These are phyloP conservation scores for Sarocladium strictum DNA, from an alignment of 2,329 filamentous ascomycete species.

Conservation along the genomic window DNA sequence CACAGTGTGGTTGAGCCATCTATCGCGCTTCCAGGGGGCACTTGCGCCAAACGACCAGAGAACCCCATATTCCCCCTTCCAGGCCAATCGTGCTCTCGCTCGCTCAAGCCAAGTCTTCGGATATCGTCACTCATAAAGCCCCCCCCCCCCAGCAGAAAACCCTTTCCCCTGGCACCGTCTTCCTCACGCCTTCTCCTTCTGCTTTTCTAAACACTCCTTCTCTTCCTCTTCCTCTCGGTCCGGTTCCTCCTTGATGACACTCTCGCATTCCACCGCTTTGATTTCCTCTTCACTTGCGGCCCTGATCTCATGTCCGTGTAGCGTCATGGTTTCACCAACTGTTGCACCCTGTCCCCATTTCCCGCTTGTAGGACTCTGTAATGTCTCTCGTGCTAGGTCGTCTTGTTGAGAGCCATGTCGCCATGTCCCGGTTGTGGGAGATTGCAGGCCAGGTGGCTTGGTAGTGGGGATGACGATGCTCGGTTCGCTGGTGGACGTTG, in stretches of 20 bases:
- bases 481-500: neutral
- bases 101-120: slow-evolving; percentile 5
- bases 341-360: slow-evolving; percentile 32
- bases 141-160: slow-evolving; percentile 13
- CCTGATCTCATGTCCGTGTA: slow-evolving; percentile 27
- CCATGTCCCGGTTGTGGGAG: slow-evolving; percentile 40
- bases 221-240: slow-evolving; percentile 18
- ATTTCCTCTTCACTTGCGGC: slow-evolving; percentile 26
- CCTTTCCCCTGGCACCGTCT: slow-evolving; percentile 14
- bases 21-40: no score
- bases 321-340: slow-evolving; percentile 16
- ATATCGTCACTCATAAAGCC: neutral
- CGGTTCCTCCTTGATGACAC: slow-evolving; percentile 14
- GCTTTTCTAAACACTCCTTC: no score
- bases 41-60: no score
- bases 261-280: slow-evolving; percentile 14
- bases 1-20: no score
- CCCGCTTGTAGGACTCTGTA: slow-evolving; percentile 38
- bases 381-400: slow-evolving; percentile 21
- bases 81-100: neutral
- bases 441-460: slow-evolving; percentile 32
- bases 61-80: neutral
- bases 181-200: slow-evolving; percentile 3
- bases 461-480: neutral
- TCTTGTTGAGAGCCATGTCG: slow-evolving; percentile 17